Conservation (phyloP, 805 yeast genomes). For the Phaffomyces antillensis region DNA sequence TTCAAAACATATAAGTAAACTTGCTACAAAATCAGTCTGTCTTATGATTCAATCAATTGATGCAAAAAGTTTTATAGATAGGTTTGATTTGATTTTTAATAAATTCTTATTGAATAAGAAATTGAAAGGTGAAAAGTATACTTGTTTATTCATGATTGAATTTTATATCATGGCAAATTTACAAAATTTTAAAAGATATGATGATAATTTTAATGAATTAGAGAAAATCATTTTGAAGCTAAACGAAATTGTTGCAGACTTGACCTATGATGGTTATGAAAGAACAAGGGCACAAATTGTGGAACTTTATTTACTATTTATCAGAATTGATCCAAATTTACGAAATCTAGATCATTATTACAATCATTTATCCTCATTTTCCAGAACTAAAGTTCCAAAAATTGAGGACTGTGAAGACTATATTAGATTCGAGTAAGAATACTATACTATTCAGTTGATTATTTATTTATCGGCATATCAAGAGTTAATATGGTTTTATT, state of each 20-base stretch:
- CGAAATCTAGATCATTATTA: conserved; percentile 6
- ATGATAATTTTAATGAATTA: not conserved
- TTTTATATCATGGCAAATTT: conserved; percentile 14
- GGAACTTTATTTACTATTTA: conserved; percentile 14
- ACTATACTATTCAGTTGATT: no score
- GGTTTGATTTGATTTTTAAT: conserved; percentile 15
- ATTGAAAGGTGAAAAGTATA: conserved; percentile 17
- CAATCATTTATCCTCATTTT: conserved; percentile 5
- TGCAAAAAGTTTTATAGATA: conserved; percentile 10
- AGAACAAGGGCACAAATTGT: conserved; percentile 17
- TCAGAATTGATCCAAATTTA: not conserved
- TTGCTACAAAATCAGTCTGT: conserved; percentile 19
- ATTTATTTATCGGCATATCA: not conserved
- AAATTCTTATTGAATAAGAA: conserved; percentile 10
- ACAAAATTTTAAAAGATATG: not conserved
- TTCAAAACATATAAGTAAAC: conserved; percentile 7
- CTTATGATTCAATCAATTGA: conserved; percentile 19
- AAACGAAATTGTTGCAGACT: conserved; percentile 1
- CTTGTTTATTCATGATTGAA: conserved; percentile 20
- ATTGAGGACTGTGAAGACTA: not conserved
- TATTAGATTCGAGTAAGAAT: no score
- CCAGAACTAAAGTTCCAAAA: conserved; percentile 1
- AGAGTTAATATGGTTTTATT: not conserved
- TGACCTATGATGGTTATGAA: conserved; percentile 15
- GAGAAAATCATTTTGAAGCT: conserved; percentile 7